Evolutionary conservation across 73 alveolate genomes (phyloP).

Genomic region (Tetrahymena elliotti): DNA sequence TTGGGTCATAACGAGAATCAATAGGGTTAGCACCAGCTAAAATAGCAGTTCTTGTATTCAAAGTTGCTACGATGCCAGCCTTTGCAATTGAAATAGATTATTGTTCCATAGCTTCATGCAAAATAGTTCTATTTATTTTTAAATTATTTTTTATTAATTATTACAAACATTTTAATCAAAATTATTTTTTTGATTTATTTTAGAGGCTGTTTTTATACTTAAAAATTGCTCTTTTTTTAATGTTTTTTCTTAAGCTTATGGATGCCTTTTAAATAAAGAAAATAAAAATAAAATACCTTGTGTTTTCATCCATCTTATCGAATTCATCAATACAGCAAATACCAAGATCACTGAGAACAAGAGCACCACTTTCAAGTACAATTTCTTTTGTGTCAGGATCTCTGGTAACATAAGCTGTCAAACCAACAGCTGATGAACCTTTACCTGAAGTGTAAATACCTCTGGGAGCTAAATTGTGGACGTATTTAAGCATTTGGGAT

Average conservation of each 20-base stretch:
- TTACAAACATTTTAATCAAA: not conserved
- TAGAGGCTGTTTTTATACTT: not conserved
- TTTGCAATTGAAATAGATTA: conserved; percentile 93
- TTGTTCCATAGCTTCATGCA: conserved; percentile 79
- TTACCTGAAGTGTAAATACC: conserved; percentile 97
- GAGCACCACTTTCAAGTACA: conserved; percentile 97
- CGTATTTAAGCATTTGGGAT: conserved; percentile 91
- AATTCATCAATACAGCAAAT: conserved; percentile 99
- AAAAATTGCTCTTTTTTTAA: not conserved
- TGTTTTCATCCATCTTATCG: conserved; percentile 99
- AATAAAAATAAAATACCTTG: conserved; percentile 22
- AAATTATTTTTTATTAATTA: not conserved
- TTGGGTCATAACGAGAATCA: conserved; percentile 66
- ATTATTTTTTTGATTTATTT: not conserved
- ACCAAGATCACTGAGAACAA: conserved; percentile 97
- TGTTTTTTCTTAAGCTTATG: not conserved
- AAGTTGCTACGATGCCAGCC: conserved; percentile 97
- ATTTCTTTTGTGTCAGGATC: conserved; percentile 98
- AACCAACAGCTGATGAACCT: conserved; percentile 98
- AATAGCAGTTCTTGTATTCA: conserved; percentile 98
- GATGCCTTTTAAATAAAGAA: not conserved
- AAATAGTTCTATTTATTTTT: conserved; percentile 5
- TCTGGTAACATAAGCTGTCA: conserved; percentile 97
- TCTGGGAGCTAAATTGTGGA: conserved; percentile 89
- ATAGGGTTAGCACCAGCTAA: conserved; percentile 99